Base-by-base conservation (phyloP, 352 stramenopile species). In the Thalassiosira mediterranea region DNA sequence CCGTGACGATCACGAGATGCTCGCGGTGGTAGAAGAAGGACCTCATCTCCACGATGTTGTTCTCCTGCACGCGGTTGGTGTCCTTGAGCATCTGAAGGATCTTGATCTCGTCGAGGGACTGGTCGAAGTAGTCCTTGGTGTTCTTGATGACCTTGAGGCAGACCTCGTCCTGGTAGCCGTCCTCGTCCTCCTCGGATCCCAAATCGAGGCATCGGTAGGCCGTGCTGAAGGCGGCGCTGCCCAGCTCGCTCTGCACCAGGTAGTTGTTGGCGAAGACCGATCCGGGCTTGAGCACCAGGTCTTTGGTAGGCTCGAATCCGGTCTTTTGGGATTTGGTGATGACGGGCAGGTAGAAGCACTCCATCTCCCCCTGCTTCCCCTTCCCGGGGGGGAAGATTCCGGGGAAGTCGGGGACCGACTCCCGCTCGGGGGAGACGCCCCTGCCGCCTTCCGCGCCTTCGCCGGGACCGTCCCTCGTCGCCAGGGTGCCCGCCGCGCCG, bases 91-190 rank as follows among this genome's bases (percentile, higher is more conserved):
- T 72, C 48, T 90, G 75, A 17, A 93, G 67, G 28, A 92, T 90
- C 68, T 96, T 96, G 56, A 97, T 96, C 81, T 97, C 94, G 79
- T 97, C 93, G 28, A 97, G 74, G 4, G 87, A 94, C 83, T 99
- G 97, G 69, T 99, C 97, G 74, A 99, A 98, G 81, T 98, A 99
- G 70, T 99, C 97, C 82, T 99, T 99, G 61, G 96, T 98, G 88
- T 99, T 99, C 84, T 99, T 99, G 82, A 99, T 98, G 26, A 99
- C 95, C 77, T 99, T 99, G 23, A 98, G 79, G 66, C 96, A 98
- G 47, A 99, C 96, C 52, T 91, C 84, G 59, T 95, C 72, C 53
- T 95, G 77, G 67, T 80, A 83, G 37, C 81, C 79, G 49, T 77
- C 70, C 26, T 86, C 84, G 37, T 87, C 73, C 48, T 73, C 77